Conservation (phyloP, 108 stramenopile genomes). For the Discostella pseudostelligera region DNA sequence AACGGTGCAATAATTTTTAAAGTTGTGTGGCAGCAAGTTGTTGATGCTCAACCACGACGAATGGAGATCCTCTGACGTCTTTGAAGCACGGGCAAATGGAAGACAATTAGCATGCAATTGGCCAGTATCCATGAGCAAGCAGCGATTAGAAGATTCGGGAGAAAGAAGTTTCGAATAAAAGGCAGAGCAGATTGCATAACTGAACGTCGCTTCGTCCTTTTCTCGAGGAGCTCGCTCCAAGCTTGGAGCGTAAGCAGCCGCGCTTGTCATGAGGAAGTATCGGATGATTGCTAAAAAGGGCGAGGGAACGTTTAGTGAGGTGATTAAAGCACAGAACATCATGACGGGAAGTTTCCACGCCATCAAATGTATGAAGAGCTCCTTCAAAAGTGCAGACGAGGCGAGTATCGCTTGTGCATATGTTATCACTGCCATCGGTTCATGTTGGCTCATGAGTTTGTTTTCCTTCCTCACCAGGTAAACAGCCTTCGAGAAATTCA, state of each 20-base stretch:
- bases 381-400: constrained; percentile 78
- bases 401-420: constrained; percentile 22
- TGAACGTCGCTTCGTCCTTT: too few relatives aligned
- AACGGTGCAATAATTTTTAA: too few relatives aligned
- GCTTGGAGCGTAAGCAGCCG: too few relatives aligned
- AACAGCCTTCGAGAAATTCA: constrained; percentile 88
- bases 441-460: neutral
- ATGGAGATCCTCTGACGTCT: neutral
- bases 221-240: too few relatives aligned
- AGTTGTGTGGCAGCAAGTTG: too few relatives aligned
- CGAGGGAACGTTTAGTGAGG: constrained; percentile 89
- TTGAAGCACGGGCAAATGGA: neutral
- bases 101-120: neutral
- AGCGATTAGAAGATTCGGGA: neutral
- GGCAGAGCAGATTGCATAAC: too few relatives aligned
- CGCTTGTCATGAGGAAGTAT: constrained; percentile 87
- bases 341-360: constrained; percentile 79
- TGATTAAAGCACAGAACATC: constrained; percentile 80
- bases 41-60: too few relatives aligned
- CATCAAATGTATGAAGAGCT: constrained; percentile 90
- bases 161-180: constrained; percentile 4
- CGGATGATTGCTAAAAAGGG: constrained; percentile 81
- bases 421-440: neutral
- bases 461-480: constrained; percentile 43
- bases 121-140: neutral